Evolutionary conservation across 2,329 filamentous ascomycete species (phyloP).

Genomic region (Aspergillus tubingensis): DNA sequence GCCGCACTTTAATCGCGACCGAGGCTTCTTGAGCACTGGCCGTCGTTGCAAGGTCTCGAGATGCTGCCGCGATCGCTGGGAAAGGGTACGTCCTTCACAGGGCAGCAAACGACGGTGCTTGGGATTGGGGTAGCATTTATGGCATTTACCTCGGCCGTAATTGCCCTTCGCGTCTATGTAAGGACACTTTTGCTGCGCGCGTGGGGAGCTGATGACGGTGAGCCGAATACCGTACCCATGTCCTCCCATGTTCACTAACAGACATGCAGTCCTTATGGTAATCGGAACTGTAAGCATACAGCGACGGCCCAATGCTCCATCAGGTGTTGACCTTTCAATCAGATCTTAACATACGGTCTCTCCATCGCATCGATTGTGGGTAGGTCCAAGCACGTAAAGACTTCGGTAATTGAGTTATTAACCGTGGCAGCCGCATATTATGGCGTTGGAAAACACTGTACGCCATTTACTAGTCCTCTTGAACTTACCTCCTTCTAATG

Average conservation of each 20-base stretch:
- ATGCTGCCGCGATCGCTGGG: not conserved
- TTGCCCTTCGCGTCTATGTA: constrained; percentile 12
- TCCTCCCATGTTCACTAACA: not conserved
- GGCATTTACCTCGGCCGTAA: constrained; percentile 10
- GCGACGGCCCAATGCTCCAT: not conserved
- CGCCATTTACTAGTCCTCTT: not conserved
- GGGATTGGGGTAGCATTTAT: constrained; percentile 12
- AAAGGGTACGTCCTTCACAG: constrained; percentile 1
- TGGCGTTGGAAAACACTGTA: not conserved
- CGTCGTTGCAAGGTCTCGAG: not conserved
- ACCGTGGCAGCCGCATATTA: not conserved
- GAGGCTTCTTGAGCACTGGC: not conserved
- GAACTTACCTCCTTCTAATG: not conserved
- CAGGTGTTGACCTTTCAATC: not conserved
- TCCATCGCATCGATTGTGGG: not conserved
- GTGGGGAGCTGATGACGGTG: constrained; percentile 13
- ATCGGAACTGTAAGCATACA: not conserved
- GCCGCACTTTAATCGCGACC: not conserved
- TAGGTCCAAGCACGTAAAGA: not conserved
- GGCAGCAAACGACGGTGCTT: constrained; percentile 5
- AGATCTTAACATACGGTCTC: not conserved
- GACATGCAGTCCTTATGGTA: not conserved
- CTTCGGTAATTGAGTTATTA: not conserved
- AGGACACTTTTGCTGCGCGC: constrained; percentile 9
- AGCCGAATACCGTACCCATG: not conserved